Conservation (phyloP, 1,284 basidiomycete genomes). For the Butyriboletus appendiculatus region DNA sequence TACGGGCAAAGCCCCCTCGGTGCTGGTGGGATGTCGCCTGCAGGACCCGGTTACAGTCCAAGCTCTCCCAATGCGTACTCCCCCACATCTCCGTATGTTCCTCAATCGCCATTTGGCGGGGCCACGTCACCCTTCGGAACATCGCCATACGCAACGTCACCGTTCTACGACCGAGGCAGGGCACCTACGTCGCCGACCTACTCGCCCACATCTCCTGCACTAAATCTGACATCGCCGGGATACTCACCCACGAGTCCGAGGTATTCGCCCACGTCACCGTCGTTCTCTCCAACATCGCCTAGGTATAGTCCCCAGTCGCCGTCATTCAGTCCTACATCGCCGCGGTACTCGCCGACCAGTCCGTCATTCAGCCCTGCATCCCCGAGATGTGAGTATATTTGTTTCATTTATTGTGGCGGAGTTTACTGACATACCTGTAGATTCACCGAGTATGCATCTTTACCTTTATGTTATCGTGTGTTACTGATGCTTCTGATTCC, state of each 20-base stretch:
- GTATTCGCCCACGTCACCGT: constrained; percentile 84
- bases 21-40: constrained; percentile 80
- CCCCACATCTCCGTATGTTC: constrained; percentile 86
- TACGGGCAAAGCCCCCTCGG: constrained; percentile 85
- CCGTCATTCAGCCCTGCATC: constrained; percentile 88
- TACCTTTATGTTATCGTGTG: constrained; percentile 9
- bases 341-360: constrained; percentile 82
- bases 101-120: constrained; percentile 80
- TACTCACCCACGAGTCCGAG: constrained; percentile 89
- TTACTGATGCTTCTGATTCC: constrained; percentile 18
- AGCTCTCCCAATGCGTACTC: constrained; percentile 84
- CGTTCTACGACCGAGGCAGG: constrained; percentile 70
- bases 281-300: constrained; percentile 85
- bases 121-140: constrained; percentile 82
- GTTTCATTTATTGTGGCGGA: constrained; percentile 1
- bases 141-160: constrained; percentile 78
- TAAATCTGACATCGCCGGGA: constrained; percentile 78
- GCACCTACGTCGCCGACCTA: constrained; percentile 82
- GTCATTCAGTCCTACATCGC: constrained; percentile 84
- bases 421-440: constrained; percentile 41
- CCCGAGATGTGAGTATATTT: constrained; percentile 65
- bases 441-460: constrained; percentile 72
- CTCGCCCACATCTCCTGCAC: constrained; percentile 80
- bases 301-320: constrained; percentile 83
- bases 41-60: constrained; percentile 76